These are phyloP conservation scores for Lactarius tabidus DNA, from an alignment of 768 basidiomycete species.

Conservation along the genomic window DNA sequence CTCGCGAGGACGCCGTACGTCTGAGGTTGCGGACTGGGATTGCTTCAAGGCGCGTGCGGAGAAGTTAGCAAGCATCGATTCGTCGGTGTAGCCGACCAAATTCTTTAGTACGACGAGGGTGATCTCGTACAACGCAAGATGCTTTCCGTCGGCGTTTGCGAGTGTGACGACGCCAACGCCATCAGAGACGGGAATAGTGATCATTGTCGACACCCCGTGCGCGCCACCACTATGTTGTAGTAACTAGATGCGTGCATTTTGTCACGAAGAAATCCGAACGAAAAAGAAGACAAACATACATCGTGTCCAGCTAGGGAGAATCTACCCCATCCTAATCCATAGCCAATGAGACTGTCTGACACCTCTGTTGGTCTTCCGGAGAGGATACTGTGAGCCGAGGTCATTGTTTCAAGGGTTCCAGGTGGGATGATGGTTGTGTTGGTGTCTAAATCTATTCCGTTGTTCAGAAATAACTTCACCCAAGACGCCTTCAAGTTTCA, in stretches of 20 bases:
- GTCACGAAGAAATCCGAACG: not conserved
- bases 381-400: conserved; percentile 33
- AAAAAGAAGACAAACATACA: conserved; percentile 28
- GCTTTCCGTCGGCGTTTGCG: conserved; percentile 26
- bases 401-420: conserved; percentile 31
- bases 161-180: conserved; percentile 34
- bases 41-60: not conserved
- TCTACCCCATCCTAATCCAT: conserved; percentile 44
- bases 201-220: conserved; percentile 34
- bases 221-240: conserved; percentile 35
- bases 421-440: conserved; percentile 35
- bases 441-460: conserved; percentile 32
- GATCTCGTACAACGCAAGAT: not conserved
- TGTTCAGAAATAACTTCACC: conserved; percentile 36
- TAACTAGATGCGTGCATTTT: conserved; percentile 28
- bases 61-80: not conserved
- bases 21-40: not conserved
- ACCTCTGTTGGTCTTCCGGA: conserved; percentile 9
- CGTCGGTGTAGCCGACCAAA: not conserved
- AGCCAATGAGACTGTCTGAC: conserved; percentile 31
- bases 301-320: conserved; percentile 40
- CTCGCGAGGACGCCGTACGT: not conserved
- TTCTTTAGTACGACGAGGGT: not conserved
- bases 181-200: conserved; percentile 36
- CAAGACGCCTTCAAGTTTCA: conserved; percentile 36